These are phyloP conservation scores for Wickerhamiella siamensis DNA, from an alignment of 805 yeast species.

Conservation along the genomic window DNA sequence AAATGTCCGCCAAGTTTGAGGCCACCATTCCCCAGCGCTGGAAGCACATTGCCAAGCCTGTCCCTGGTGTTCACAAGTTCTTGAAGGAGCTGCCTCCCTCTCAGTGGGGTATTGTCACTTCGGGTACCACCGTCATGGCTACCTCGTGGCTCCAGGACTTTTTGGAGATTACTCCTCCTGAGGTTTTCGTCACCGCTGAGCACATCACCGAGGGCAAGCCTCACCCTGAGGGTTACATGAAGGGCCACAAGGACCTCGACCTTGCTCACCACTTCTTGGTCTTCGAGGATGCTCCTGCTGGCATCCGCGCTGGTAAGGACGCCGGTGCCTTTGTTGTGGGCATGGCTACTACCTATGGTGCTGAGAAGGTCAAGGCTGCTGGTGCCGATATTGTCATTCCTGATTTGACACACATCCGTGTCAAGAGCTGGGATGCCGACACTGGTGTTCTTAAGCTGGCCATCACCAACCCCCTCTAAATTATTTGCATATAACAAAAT, in stretches of 20 bases:
- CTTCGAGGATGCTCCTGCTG: constrained; percentile 81
- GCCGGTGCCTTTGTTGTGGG: constrained; percentile 74
- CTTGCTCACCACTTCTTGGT: constrained; percentile 32
- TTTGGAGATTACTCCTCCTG: constrained; percentile 45
- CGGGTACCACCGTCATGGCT: constrained; percentile 64
- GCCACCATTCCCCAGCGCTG: constrained; percentile 51
- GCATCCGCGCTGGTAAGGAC: constrained; percentile 63
- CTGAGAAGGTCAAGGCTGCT: constrained; percentile 48
- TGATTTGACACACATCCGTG: constrained; percentile 48
- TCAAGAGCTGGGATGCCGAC: constrained; percentile 36
- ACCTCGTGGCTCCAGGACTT: constrained; percentile 57
- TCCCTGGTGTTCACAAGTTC: constrained; percentile 57
- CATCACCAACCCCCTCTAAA: constrained; percentile 14
- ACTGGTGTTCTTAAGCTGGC: constrained; percentile 17
- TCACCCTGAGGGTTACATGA: constrained; percentile 60
- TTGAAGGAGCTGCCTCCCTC: constrained; percentile 26
- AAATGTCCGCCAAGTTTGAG: constrained; percentile 51
- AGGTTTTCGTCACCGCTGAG: constrained; percentile 65
- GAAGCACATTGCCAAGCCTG: constrained; percentile 57
- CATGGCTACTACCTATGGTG: constrained; percentile 60
- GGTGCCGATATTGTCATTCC: constrained; percentile 72
- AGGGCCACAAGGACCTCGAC: constrained; percentile 24
- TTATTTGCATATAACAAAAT: not conserved
- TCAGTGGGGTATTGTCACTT: constrained; percentile 70
- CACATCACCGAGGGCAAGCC: constrained; percentile 68